Evolutionary conservation across 2,329 filamentous ascomycete genomes (phyloP).

Genomic region (Monilinia polystroma): DNA sequence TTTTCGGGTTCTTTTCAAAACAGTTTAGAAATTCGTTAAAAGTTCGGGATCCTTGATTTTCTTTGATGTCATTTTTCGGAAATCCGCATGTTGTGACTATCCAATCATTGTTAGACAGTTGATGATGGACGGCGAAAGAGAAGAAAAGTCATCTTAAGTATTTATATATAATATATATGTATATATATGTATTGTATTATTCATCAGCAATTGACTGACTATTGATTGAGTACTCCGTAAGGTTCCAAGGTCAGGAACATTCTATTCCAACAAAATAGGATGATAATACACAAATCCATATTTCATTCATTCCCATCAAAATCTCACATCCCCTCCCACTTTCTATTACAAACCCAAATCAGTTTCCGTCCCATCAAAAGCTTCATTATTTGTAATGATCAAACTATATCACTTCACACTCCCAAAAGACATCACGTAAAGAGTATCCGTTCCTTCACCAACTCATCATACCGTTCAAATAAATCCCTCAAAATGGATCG

Average conservation of each 20-base stretch:
- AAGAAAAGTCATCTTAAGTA: too few relatives aligned
- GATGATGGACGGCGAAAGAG: too few relatives aligned
- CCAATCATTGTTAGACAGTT: not conserved
- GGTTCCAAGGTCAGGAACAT: too few relatives aligned
- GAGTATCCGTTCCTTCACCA: not conserved
- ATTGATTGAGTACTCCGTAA: too few relatives aligned
- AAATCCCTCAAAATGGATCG: not conserved
- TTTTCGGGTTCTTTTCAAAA: constrained; percentile 7
- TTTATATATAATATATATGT: too few relatives aligned
- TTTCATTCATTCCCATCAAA: not conserved
- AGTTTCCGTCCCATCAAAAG: constrained; percentile 7
- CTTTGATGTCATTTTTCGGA: constrained; percentile 18
- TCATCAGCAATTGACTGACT: too few relatives aligned
- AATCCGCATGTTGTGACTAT: constrained; percentile 4
- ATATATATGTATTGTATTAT: too few relatives aligned
- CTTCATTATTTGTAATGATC: constrained; percentile 22
- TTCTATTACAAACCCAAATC: constrained; percentile 37
- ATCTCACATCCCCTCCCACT: constrained; percentile 15
- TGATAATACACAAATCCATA: not conserved
- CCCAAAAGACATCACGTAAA: too few relatives aligned
- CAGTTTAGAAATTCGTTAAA: constrained; percentile 11
- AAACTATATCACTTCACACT: not conserved
- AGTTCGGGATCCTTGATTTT: not conserved
- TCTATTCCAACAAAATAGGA: not conserved
- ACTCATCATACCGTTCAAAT: not conserved